Base-by-base conservation (phyloP, 176 grass and related monocot genomes). In the Juncus inflexus region DNA sequence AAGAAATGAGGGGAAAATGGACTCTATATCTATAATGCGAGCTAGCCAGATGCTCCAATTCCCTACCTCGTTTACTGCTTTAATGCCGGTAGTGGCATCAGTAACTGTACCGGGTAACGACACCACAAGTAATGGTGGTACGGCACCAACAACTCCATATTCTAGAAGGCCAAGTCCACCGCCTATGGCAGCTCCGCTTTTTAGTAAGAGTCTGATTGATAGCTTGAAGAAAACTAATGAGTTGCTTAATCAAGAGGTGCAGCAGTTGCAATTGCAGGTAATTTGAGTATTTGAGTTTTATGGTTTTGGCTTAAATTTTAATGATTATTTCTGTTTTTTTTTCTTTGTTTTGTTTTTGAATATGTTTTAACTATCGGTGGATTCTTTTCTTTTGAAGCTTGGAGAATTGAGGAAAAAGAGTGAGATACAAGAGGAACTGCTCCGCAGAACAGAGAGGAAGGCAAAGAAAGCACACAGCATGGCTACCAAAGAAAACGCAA, bases 251-350 rank as follows among this genome's bases (percentile, higher is more conserved):
- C 75, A 90, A 66, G 91, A 96, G 43, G 45, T 90, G 13, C 73
- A 69, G 12, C 83, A 87, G 60, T 71, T 96, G 55, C 87, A 96
- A 76, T 50, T 63, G 66, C 79, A 87, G 87, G 91, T 89, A 75
- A 69, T 41, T 67, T 42, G 12, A 47, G 43, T 47, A 9, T 47
- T 13, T 62, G 42, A 77, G 56, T 16, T 55, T 0, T 63, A 3
- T 28, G 13, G 37, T 62, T 49, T n/a, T 3, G 35, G 62, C 55
- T 9, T 68, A 63, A 40, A 1, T 19, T 2, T 58, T 3, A 36
- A 36, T 51, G 9, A 51, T 8, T 63, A 39, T 12, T 40, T 75
- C 19, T 28, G 19, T 28, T 28, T 28, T 28, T 28, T 28, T 42
- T 11, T 6, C 5, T 6, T 6, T 50, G 59, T 75, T 12, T 7